Evolutionary conservation across 2,329 filamentous ascomycete genomes (phyloP).

Genomic region (Alternaria ethzedia): DNA sequence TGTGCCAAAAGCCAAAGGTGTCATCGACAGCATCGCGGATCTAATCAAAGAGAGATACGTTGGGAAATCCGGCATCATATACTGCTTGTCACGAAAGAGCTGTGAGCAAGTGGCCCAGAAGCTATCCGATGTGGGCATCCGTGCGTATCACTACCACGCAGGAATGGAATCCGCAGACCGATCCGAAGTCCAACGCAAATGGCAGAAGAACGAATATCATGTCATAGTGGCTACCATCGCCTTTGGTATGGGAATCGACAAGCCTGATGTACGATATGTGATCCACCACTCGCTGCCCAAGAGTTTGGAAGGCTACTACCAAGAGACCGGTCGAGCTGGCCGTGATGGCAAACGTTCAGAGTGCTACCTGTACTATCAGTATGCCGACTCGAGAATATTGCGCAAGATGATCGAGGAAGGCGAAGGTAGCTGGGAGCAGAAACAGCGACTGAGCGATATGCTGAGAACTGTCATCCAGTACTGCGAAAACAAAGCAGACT

Average conservation of each 20-base stretch:
- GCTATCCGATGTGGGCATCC: conserved; percentile 70
- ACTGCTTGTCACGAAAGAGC: conserved; percentile 83
- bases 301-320: conserved; percentile 96
- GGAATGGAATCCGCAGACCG: conserved; percentile 73
- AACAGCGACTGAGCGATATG: conserved; percentile 84
- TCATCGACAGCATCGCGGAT: conserved; percentile 63
- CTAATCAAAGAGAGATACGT: conserved; percentile 74
- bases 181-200: conserved; percentile 73
- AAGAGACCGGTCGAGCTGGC: conserved; percentile 94
- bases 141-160: conserved; percentile 86
- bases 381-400: conserved; percentile 74
- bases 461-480: conserved; percentile 83
- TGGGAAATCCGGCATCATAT: conserved; percentile 85
- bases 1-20: conserved; percentile 68
- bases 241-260: conserved; percentile 99
- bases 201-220: conserved; percentile 80
- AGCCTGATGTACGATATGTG: conserved; percentile 93
- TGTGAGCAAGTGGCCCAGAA: conserved; percentile 81
- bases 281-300: conserved; percentile 94
- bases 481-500: conserved; percentile 88
- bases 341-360: conserved; percentile 86
- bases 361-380: conserved; percentile 90
- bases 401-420: conserved; percentile 84
- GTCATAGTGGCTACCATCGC: conserved; percentile 98
- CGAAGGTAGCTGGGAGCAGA: conserved; percentile 78